phyloP scores from a whole-genome alignment of 176 grass and related monocot genomes.

The Triticum turgidum region DNA sequence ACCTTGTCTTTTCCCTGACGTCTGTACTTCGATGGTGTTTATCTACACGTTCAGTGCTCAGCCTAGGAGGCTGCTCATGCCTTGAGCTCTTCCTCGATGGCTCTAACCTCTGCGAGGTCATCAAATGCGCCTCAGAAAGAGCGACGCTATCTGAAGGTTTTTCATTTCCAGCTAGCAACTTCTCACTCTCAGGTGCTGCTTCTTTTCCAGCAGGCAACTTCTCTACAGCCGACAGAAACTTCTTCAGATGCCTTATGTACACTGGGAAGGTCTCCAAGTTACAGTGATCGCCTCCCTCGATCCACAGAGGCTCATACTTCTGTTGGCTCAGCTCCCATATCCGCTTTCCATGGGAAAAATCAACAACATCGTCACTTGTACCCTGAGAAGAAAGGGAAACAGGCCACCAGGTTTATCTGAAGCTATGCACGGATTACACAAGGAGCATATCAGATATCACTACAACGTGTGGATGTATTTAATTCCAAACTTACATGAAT shows the following conservation, averaged over 20 bases:
- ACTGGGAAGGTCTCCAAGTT: conserved; percentile 78
- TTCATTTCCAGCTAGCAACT: conserved; percentile 33
- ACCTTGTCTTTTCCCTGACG: conserved; percentile 50
- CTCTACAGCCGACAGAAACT: conserved; percentile 64
- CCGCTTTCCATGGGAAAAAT: conserved; percentile 80
- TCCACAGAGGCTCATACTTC: conserved; percentile 97
- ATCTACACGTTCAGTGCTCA: conserved; percentile 31
- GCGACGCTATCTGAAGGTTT: conserved; percentile 13
- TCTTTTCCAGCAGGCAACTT: conserved; percentile 44
- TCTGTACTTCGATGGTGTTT: conserved; percentile 57
- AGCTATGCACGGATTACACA: background rate
- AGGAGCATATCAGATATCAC: background rate
- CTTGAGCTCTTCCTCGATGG: conserved; percentile 39
- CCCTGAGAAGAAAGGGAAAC: conserved; percentile 49
- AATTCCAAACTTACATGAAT: conserved; percentile 76
- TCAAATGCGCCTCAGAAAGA: conserved; percentile 46
- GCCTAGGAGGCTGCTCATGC: conserved; percentile 26
- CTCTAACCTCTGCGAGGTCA: conserved; percentile 51
- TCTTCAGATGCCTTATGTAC: conserved; percentile 76
- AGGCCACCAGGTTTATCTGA: background rate
- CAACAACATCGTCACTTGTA: conserved; percentile 69
- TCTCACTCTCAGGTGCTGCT: conserved; percentile 32
- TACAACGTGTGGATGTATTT: background rate
- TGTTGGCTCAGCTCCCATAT: conserved; percentile 79
- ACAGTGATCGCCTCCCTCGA: conserved; percentile 78